phyloP scores from a whole-genome alignment of 306 rosid species.

The Acmispon strigosus region DNA sequence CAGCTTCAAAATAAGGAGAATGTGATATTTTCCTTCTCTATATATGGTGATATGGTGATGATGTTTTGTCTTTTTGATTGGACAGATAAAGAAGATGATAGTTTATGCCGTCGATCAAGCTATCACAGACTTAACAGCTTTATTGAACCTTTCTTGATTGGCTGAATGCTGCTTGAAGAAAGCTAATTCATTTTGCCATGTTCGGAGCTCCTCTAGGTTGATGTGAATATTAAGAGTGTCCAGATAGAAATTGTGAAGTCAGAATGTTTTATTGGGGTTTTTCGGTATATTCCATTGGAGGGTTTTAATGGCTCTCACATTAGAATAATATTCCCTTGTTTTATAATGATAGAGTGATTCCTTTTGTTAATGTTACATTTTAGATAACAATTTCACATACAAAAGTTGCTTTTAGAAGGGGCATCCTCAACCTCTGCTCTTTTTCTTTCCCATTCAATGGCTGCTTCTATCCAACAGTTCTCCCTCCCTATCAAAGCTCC shows the following conservation, averaged over 20 bases:
- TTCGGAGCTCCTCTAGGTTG: background rate
- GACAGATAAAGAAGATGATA: conserved; percentile 78
- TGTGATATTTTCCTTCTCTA: background rate
- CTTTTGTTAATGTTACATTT: background rate
- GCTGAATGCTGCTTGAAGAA: background rate
- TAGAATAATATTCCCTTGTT: background rate
- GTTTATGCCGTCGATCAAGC: conserved; percentile 59
- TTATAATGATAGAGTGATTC: background rate
- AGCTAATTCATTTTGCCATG: background rate
- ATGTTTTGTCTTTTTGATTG: conserved; percentile 17
- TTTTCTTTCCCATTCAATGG: too few relatives aligned
- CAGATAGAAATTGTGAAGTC: background rate
- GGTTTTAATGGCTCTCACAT: background rate
- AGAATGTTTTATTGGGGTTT: background rate
- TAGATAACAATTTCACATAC: background rate
- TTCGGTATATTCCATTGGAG: background rate
- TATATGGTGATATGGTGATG: background rate
- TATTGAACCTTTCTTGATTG: conserved; percentile 12
- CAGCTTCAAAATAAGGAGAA: background rate
- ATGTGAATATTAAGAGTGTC: background rate
- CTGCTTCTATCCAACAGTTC: too few relatives aligned
- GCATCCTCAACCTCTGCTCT: too few relatives aligned
- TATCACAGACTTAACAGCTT: conserved; percentile 39
- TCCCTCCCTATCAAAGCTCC: too few relatives aligned
- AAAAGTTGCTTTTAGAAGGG: too few relatives aligned